phyloP scores from a whole-genome alignment of 2,329 filamentous ascomycete species.

The Claviceps africana region DNA sequence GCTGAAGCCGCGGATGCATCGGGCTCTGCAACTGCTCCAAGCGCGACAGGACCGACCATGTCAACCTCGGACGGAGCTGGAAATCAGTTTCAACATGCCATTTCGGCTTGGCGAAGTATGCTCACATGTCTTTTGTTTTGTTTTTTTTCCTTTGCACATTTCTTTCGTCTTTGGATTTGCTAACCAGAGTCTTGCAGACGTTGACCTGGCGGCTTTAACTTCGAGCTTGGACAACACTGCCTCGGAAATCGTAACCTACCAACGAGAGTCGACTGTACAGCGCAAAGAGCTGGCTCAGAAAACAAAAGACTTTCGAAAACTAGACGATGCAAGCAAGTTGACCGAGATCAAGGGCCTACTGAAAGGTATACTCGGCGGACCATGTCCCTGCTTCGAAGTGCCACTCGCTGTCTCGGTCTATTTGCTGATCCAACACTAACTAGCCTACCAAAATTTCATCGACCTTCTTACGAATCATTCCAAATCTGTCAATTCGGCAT shows the following conservation, averaged over 20 bases:
- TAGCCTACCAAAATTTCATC: conserved; percentile 94
- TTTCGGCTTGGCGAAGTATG: conserved; percentile 88
- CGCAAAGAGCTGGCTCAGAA: conserved; percentile 97
- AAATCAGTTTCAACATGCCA: conserved; percentile 94
- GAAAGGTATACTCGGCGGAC: conserved; percentile 46
- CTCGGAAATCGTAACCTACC: conserved; percentile 87
- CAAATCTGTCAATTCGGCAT: conserved; percentile 84
- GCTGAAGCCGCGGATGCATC: conserved; percentile 19
- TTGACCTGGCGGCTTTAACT: conserved; percentile 74
- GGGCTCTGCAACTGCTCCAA: conserved; percentile 12
- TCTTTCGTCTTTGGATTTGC: neutral
- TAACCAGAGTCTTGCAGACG: conserved; percentile 37
- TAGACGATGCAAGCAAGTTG: conserved; percentile 78
- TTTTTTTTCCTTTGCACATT: neutral
- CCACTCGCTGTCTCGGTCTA: neutral
- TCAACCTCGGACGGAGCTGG: conserved; percentile 36
- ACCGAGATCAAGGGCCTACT: conserved; percentile 77
- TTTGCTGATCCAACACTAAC: conserved; percentile 23
- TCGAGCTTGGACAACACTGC: conserved; percentile 81
- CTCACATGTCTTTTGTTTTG: neutral
- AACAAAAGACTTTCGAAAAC: conserved; percentile 93
- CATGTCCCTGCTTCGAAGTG: neutral
- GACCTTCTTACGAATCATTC: conserved; percentile 92
- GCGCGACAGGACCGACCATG: conserved; percentile 13
- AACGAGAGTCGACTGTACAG: conserved; percentile 89